phyloP scores from a whole-genome alignment of 352 stramenopile species.

The Phytophthora uliginosa region DNA sequence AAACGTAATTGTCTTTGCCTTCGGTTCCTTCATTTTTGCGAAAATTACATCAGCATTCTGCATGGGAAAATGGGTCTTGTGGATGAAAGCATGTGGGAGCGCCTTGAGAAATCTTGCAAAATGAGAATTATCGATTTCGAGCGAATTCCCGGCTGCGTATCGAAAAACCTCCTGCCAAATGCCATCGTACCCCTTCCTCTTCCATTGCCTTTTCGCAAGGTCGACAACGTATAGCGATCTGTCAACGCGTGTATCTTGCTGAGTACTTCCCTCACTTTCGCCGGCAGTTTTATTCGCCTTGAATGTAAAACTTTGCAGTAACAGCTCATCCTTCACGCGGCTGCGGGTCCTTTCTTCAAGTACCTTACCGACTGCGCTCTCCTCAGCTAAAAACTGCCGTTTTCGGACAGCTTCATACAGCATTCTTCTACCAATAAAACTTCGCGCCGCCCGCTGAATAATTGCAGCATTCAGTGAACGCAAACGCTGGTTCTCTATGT shows the following conservation, averaged over 20 bases:
- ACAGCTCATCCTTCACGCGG: slow-evolving; percentile 63
- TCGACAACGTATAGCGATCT: slow-evolving; percentile 54
- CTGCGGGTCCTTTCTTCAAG: slow-evolving; percentile 55
- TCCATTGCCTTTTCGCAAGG: slow-evolving; percentile 46
- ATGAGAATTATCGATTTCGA: slow-evolving; percentile 76
- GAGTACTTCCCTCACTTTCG: slow-evolving; percentile 11
- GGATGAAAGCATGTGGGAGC: slow-evolving; percentile 66
- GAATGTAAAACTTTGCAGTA: slow-evolving; percentile 75
- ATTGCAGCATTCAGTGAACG: slow-evolving; percentile 30
- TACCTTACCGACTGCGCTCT: slow-evolving; percentile 59
- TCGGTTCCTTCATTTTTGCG: slow-evolving; percentile 81
- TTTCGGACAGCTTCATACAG: slow-evolving; percentile 46
- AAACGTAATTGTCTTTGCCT: slow-evolving; percentile 70
- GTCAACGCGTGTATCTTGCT: slow-evolving; percentile 42
- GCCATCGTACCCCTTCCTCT: slow-evolving; percentile 66
- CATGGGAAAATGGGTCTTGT: slow-evolving; percentile 63
- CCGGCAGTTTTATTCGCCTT: slow-evolving; percentile 35
- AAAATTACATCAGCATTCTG: slow-evolving; percentile 76
- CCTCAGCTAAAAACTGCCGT: slow-evolving; percentile 64
- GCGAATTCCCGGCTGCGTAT: slow-evolving; percentile 48
- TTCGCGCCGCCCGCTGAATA: slow-evolving; percentile 57
- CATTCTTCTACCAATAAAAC: slow-evolving; percentile 50
- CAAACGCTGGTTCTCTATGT: slow-evolving; percentile 33
- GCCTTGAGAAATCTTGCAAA: slow-evolving; percentile 75
- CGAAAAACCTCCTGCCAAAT: slow-evolving; percentile 79